A percentile compares a stretch with the other conserved stretches of the same genome.
Conservation (phyloP, 108 stramenopile genomes). For the Nitzschia putrida region DNA sequence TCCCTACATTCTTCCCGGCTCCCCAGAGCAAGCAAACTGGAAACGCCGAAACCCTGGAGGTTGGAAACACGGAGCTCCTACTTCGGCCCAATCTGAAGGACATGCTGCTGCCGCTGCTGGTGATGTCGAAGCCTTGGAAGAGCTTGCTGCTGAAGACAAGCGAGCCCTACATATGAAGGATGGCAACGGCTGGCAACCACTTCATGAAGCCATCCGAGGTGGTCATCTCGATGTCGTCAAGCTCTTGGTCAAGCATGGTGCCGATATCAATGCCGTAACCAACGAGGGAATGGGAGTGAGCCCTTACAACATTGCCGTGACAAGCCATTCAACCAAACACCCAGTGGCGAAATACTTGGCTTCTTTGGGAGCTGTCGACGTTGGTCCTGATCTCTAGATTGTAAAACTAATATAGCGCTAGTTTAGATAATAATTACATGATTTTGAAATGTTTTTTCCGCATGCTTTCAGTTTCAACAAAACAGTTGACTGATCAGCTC, state of each 20-base stretch:
- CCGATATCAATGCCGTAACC: slow-evolving; percentile 28
- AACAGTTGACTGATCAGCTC: too few species aligned
- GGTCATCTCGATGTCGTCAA: slow-evolving; percentile 29
- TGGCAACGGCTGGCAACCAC: slow-evolving; percentile 43
- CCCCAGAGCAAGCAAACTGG: slow-evolving; percentile 3
- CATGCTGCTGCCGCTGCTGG: slow-evolving; percentile 29
- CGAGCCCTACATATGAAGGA: slow-evolving; percentile 18
- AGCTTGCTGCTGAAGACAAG: slow-evolving; percentile 8
- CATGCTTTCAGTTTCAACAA: too few species aligned
- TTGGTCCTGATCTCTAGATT: slow-evolving; percentile 48
- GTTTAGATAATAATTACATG: too few species aligned
- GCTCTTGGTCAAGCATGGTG: slow-evolving; percentile 35
- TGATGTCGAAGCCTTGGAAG: slow-evolving; percentile 21
- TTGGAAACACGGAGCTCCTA: neutral
- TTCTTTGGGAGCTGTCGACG: slow-evolving; percentile 46
- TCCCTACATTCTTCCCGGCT: slow-evolving; percentile 50
- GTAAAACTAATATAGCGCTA: too few species aligned
- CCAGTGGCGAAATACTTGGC: slow-evolving; percentile 40
- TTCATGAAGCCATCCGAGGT: slow-evolving; percentile 45
- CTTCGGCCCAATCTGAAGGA: neutral
- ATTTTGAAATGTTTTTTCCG: too few species aligned
- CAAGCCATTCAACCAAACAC: neutral
- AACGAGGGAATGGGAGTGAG: slow-evolving; percentile 21
- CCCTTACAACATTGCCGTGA: slow-evolving; percentile 25
- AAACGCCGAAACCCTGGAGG: neutral